Evolutionary conservation across 2,329 filamentous ascomycete species (phyloP).

Genomic region (Claviceps purpurea): DNA sequence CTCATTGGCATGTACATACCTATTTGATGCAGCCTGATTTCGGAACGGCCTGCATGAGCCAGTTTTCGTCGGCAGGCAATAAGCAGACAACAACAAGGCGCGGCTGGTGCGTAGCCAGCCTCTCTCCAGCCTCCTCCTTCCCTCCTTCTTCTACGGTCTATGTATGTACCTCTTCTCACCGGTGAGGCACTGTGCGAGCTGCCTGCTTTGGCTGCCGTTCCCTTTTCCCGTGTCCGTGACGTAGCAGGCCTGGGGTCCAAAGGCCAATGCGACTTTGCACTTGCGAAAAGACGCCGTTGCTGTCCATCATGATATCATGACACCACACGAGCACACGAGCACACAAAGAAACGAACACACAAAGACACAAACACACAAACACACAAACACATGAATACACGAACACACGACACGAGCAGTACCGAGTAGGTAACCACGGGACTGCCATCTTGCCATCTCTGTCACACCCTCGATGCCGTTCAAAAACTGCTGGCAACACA

Average conservation of each 20-base stretch:
- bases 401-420: too few relatives aligned
- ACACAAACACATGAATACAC: too few relatives aligned
- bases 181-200: neutral
- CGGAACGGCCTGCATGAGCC: neutral
- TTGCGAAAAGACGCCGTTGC: too few relatives aligned
- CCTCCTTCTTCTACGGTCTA: too few relatives aligned
- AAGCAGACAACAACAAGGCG: too few relatives aligned
- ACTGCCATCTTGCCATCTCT: slow-evolving; percentile 3
- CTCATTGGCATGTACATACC: too few relatives aligned
- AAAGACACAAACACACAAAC: too few relatives aligned
- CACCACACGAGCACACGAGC: neutral
- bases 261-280: neutral
- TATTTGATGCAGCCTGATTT: neutral
- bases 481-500: neutral
- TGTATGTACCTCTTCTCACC: neutral
- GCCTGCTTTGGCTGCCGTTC: neutral
- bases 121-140: neutral
- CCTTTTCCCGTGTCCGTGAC: neutral
- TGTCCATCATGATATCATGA: neutral
- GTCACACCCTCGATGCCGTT: slow-evolving; percentile 1
- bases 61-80: too few relatives aligned
- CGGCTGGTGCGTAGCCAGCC: neutral
- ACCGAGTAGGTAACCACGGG: neutral
- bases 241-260: neutral
- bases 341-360: too few relatives aligned